phyloP scores from a whole-genome alignment of 2,329 filamentous ascomycete genomes.

The Calonectria pseudoreteaudii region DNA sequence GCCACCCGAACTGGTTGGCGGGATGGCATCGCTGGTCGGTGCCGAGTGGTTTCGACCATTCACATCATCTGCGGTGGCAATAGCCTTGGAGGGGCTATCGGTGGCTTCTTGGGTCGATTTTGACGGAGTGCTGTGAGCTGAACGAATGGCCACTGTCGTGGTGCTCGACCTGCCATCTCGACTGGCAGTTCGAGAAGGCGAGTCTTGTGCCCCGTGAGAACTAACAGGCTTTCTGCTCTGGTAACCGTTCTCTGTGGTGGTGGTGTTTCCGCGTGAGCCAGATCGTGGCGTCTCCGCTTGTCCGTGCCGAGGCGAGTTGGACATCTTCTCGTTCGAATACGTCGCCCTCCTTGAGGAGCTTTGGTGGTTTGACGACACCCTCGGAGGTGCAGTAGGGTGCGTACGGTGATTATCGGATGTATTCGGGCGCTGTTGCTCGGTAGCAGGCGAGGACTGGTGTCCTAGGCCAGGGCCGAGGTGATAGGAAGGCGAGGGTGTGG shows the following conservation, averaged over 20 bases:
- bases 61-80: constrained; percentile 55
- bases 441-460: constrained; percentile 57
- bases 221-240: constrained; percentile 46
- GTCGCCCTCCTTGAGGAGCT: constrained; percentile 57
- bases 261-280: constrained; percentile 49
- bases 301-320: constrained; percentile 56
- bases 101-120: constrained; percentile 80
- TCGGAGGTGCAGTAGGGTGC: constrained; percentile 80
- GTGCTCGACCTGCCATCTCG: constrained; percentile 54
- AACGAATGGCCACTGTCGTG: constrained; percentile 59
- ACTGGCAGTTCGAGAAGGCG: constrained; percentile 52
- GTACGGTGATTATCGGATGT: constrained; percentile 67
- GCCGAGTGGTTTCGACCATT: constrained; percentile 43
- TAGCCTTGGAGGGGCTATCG: constrained; percentile 80
- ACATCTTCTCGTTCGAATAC: constrained; percentile 58
- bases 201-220: constrained; percentile 49
- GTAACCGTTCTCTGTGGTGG: constrained; percentile 43
- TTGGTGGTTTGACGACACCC: constrained; percentile 79
- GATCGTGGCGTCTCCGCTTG: constrained; percentile 51
- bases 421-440: constrained; percentile 54
- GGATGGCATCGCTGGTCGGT: constrained; percentile 52
- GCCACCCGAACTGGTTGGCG: constrained; percentile 56
- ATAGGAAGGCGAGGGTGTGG: constrained; percentile 52
- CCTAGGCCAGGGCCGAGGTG: constrained; percentile 59
- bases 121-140: constrained; percentile 55